Conservation (phyloP, 208 protist genomes). For the Crithidia mellificae region DNA sequence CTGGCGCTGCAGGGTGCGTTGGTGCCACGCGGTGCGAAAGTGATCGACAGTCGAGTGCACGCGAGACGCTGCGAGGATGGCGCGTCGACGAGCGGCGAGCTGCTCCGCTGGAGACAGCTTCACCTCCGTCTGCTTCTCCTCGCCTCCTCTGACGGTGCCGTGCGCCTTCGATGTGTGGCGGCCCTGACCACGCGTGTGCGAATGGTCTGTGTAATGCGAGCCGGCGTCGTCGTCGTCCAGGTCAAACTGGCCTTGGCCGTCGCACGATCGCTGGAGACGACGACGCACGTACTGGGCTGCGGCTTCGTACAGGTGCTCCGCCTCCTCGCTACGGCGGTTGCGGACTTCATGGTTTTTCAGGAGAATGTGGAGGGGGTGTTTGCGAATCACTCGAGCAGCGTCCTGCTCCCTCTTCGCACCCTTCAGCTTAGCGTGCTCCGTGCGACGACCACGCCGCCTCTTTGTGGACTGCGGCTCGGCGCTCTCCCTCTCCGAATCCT, state of each 20-base stretch:
- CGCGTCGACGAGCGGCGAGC: constrained; percentile 23
- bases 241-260: neutral
- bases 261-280: constrained; percentile 1
- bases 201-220: no score
- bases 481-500: neutral
- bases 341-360: neutral
- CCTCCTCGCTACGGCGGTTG: neutral
- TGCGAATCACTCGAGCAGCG: neutral
- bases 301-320: neutral
- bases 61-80: constrained; percentile 16
- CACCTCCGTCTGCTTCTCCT: neutral
- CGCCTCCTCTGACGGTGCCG: neutral
- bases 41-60: constrained; percentile 26
- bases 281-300: constrained; percentile 3
- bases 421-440: neutral
- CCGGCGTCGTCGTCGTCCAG: neutral
- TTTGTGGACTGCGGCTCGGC: neutral
- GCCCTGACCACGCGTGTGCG: neutral
- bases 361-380: neutral
- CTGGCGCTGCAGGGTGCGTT: neutral
- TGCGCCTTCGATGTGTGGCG: neutral
- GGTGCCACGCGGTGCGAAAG: constrained; percentile 20
- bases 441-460: neutral
- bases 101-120: neutral
- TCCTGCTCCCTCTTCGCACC: constrained; percentile 5